Evolutionary conservation across 2,329 filamentous ascomycete genomes (phyloP).

Genomic region (Pezicula carpinea): DNA sequence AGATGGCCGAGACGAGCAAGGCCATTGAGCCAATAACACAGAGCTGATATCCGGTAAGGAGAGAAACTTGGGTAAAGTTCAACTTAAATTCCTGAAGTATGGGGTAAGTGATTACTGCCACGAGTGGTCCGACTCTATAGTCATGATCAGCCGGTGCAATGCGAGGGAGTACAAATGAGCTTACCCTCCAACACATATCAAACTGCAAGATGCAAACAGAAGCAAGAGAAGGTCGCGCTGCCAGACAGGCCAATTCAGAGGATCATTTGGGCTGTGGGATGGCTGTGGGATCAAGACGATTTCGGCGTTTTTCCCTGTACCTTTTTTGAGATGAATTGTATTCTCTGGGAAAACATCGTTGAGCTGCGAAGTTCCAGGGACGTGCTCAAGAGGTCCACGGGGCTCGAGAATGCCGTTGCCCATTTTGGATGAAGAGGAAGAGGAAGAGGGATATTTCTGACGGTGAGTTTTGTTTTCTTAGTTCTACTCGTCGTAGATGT

Average conservation of each 20-base stretch:
- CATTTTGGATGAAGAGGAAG: too few relatives aligned
- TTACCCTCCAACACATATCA: not conserved
- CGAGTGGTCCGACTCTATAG: not conserved
- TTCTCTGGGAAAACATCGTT: too few relatives aligned
- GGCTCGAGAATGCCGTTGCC: too few relatives aligned
- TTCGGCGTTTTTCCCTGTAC: not conserved
- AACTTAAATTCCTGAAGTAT: not conserved
- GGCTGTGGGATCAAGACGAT: conserved; percentile 33
- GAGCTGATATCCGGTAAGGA: conserved; percentile 17
- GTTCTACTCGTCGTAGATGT: too few relatives aligned
- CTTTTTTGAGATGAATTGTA: conserved; percentile 1
- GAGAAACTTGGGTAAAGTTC: conserved; percentile 5
- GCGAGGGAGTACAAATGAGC: too few relatives aligned
- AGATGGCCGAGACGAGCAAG: conserved; percentile 4
- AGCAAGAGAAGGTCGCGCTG: not conserved
- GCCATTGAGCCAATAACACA: conserved; percentile 7
- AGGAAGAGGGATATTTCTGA: too few relatives aligned
- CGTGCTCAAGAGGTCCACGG: too few relatives aligned
- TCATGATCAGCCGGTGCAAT: not conserved
- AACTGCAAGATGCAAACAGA: not conserved
- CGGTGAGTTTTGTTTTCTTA: too few relatives aligned
- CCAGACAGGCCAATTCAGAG: conserved; percentile 26
- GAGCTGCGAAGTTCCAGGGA: too few relatives aligned
- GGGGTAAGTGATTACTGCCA: not conserved
- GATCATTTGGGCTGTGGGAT: conserved; percentile 42